Conservation (phyloP, 2,329 filamentous ascomycete genomes). For the Colletotrichum australisinense region DNA sequence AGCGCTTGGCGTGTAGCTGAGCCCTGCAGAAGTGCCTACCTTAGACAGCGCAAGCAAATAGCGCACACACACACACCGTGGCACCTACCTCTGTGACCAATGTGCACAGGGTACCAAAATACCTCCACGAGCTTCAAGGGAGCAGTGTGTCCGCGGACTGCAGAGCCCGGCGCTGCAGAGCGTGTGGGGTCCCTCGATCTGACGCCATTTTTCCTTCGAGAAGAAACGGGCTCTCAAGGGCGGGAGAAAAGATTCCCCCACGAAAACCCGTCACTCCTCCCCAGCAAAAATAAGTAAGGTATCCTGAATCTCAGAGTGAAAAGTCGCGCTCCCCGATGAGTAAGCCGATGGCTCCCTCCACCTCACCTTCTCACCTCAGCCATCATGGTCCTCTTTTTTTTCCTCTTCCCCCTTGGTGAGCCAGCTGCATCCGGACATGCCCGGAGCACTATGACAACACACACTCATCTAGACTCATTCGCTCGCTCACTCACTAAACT, state of each 20-base stretch:
- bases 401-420: neutral
- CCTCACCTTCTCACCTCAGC: neutral
- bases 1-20: constrained; percentile 12
- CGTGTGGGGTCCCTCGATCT: constrained; percentile 19
- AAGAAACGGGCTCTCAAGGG: constrained; percentile 20
- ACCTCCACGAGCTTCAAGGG: neutral
- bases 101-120: neutral
- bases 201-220: constrained; percentile 35
- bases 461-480: neutral
- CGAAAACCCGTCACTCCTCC: constrained; percentile 10
- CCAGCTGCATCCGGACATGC: constrained; percentile 24
- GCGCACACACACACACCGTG: no score
- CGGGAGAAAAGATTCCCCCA: constrained; percentile 22
- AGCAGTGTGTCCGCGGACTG: neutral
- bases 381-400: constrained; percentile 27
- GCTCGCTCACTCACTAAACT: neutral
- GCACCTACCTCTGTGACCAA: neutral
- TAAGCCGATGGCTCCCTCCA: neutral
- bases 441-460: constrained; percentile 1
- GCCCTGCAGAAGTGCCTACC: neutral
- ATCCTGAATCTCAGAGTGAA: neutral
- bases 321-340: neutral
- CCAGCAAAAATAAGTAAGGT: neutral
- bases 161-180: constrained; percentile 1
- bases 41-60: neutral